Conservation (phyloP, 73 alveolate species). For the Symbiodinium pilosum region DNA sequence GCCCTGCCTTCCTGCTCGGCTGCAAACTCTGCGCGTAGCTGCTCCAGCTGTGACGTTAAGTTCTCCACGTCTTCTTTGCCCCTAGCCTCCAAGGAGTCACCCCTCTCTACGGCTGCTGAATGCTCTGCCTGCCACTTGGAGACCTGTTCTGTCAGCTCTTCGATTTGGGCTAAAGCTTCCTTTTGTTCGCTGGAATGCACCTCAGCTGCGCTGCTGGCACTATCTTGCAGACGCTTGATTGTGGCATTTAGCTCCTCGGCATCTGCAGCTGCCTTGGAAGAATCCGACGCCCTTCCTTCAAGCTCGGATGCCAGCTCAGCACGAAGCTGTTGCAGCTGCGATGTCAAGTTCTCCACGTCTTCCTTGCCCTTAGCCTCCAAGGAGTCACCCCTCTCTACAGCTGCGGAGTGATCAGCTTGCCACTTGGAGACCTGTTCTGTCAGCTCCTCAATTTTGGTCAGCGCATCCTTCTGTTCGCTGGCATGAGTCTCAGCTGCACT, state of each 20-base stretch:
- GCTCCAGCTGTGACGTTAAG: neutral
- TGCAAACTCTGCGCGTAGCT: neutral
- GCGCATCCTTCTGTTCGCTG: neutral
- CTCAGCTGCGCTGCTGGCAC: neutral
- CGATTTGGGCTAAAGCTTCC: neutral
- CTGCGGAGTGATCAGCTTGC: neutral
- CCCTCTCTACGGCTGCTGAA: neutral
- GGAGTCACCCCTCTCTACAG: neutral
- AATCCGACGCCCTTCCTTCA: too few species aligned
- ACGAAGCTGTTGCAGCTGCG: too few species aligned
- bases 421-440: neutral
- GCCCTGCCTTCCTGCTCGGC: neutral
- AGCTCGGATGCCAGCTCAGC: too few species aligned
- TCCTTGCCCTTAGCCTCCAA: neutral
- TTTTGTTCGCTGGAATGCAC: neutral
- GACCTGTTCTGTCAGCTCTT: neutral
- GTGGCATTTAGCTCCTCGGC: too few species aligned
- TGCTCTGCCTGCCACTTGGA: neutral
- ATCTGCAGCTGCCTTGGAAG: too few species aligned
- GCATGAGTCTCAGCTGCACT: neutral
- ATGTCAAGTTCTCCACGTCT: too few species aligned
- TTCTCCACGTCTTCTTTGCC: neutral
- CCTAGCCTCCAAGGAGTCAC: neutral
- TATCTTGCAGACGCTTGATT: too few species aligned
- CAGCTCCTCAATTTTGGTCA: neutral